A percentile compares a stretch with the other conserved stretches of the same genome.
Conservation (phyloP, 2,329 filamentous ascomycete species). For the Aspergillus persii region DNA sequence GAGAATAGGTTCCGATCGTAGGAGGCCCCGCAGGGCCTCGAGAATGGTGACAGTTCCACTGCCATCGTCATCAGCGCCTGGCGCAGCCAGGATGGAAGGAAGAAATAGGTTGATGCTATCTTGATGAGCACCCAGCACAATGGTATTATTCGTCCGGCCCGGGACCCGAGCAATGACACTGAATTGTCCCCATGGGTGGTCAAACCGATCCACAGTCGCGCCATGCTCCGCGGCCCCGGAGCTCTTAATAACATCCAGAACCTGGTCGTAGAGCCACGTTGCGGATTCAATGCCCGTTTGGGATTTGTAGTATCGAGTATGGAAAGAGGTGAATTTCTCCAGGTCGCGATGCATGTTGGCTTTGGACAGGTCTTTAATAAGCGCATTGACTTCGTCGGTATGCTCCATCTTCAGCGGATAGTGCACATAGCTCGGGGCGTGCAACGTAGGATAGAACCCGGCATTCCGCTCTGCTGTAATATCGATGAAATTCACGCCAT, state of each 20-base stretch:
- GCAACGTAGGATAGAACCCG: slow-evolving; percentile 56
- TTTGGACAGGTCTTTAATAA: slow-evolving; percentile 70
- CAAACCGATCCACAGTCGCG: slow-evolving; percentile 70
- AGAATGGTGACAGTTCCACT: slow-evolving; percentile 92
- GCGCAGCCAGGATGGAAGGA: slow-evolving; percentile 77
- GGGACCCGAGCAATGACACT: slow-evolving; percentile 91
- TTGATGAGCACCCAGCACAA: slow-evolving; percentile 88
- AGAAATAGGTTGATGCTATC: slow-evolving; percentile 94
- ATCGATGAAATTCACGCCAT: slow-evolving; percentile 89
- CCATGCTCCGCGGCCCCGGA: slow-evolving; percentile 66
- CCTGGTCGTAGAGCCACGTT: slow-evolving; percentile 76
- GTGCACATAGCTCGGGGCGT: slow-evolving; percentile 46
- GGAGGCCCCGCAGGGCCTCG: slow-evolving; percentile 79
- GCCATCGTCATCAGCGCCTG: slow-evolving; percentile 94
- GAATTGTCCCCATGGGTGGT: slow-evolving; percentile 83
- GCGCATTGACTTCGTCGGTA: slow-evolving; percentile 63
- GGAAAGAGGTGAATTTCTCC: slow-evolving; percentile 62
- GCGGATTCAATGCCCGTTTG: slow-evolving; percentile 75
- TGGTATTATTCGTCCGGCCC: slow-evolving; percentile 76
- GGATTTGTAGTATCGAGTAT: slow-evolving; percentile 59
- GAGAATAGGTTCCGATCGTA: slow-evolving; percentile 68
- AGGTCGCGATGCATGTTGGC: slow-evolving; percentile 74
- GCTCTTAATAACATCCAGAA: slow-evolving; percentile 67
- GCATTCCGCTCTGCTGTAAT: slow-evolving; percentile 68
- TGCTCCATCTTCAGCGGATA: slow-evolving; percentile 68